Evolutionary conservation across 768 basidiomycete species (phyloP).

Genomic region (Russula ochroleuca): DNA sequence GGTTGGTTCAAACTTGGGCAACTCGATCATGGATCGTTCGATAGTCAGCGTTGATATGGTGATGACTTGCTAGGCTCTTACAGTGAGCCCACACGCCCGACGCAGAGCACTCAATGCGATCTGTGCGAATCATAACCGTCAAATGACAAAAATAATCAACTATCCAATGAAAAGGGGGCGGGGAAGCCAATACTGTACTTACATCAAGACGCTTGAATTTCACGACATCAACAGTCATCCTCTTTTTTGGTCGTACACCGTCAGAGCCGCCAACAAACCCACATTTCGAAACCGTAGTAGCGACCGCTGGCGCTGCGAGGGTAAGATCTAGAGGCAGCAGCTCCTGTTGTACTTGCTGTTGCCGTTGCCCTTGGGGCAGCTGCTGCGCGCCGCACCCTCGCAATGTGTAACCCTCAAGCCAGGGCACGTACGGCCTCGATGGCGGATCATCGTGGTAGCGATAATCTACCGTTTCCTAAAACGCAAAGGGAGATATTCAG

Average conservation of each 20-base stretch:
- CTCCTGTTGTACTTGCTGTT: not conserved
- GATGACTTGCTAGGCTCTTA: not conserved
- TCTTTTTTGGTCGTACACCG: not conserved
- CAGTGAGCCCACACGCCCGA: slow-evolving; percentile 4
- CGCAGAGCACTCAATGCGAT: slow-evolving; percentile 7
- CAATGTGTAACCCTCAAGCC: slow-evolving; percentile 1
- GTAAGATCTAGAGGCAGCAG: not conserved
- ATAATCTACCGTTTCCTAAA: slow-evolving; percentile 20
- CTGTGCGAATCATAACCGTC: not conserved
- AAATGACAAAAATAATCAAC: not conserved
- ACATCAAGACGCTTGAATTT: slow-evolving; percentile 12
- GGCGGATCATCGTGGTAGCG: slow-evolving; percentile 9
- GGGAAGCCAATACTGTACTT: not conserved
- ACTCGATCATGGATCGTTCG: not conserved
- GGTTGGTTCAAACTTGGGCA: not conserved
- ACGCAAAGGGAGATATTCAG: not conserved
- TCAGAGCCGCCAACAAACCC: not conserved
- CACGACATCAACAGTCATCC: not conserved
- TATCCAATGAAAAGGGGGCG: not conserved
- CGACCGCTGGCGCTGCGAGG: not conserved
- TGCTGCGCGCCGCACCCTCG: not conserved
- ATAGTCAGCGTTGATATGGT: not conserved
- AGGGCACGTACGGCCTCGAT: slow-evolving; percentile 9
- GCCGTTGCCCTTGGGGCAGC: not conserved
- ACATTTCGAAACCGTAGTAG: not conserved